Conservation (phyloP, 768 basidiomycete genomes). For the Hypsizygus marmoreus region DNA sequence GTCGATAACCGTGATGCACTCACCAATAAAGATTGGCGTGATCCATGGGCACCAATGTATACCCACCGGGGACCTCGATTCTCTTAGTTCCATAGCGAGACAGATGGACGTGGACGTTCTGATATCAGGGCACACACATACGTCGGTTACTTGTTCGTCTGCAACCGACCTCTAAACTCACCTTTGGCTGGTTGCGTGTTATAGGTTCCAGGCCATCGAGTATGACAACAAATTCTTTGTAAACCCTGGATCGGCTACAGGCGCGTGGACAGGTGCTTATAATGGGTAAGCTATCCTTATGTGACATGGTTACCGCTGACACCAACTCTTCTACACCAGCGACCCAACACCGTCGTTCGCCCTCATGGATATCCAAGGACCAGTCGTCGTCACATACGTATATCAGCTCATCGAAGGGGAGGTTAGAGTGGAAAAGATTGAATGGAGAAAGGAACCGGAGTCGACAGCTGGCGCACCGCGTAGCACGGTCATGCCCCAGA, state of each 20-base stretch:
- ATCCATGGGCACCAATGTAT: conserved; percentile 94
- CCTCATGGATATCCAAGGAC: conserved; percentile 96
- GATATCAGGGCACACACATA: conserved; percentile 91
- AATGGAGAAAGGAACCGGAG: conserved; percentile 69
- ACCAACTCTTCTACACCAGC: conserved; percentile 38
- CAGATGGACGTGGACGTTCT: conserved; percentile 99
- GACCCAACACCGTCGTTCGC: conserved; percentile 94
- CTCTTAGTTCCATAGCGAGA: conserved; percentile 83
- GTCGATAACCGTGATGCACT: conserved; percentile 78
- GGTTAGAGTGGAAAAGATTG: conserved; percentile 90
- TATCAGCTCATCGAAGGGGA: conserved; percentile 94
- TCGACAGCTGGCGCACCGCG: conserved; percentile 38
- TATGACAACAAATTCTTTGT: conserved; percentile 92
- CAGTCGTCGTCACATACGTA: conserved; percentile 95
- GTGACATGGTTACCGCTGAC: neutral
- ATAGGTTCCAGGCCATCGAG: conserved; percentile 92
- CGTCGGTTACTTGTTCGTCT: conserved; percentile 49
- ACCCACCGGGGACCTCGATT: conserved; percentile 89
- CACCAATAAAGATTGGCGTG: conserved; percentile 87
- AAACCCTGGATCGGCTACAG: conserved; percentile 93
- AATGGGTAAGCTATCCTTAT: conserved; percentile 51
- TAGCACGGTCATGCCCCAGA: conserved; percentile 51
- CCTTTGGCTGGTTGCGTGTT: neutral
- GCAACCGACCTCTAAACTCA: neutral
- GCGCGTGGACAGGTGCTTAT: conserved; percentile 85